Percentiles rank a stretch among this genome's conserved stretches.
phyloP scores from a whole-genome alignment of 208 protist species.

The Naegleria lovaniensis region DNA sequence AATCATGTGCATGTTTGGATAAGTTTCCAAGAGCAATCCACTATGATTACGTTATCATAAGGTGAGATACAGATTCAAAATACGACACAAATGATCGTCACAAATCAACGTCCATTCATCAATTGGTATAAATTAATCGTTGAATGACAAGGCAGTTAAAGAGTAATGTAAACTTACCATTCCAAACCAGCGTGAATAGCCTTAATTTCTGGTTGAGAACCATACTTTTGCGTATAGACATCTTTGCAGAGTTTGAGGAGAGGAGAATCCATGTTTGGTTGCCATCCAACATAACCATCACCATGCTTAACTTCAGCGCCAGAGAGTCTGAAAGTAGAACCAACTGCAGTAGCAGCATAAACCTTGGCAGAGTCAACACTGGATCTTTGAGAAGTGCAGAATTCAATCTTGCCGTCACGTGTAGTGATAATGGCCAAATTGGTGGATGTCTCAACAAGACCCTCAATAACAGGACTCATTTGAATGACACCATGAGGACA shows the following conservation, averaged over 20 bases:
- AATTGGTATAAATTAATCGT: too few relatives aligned
- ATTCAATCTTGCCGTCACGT: not conserved
- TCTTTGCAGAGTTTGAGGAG: not conserved
- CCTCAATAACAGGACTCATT: constrained; percentile 29
- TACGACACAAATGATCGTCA: too few relatives aligned
- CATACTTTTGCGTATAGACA: not conserved
- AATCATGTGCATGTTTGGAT: constrained; percentile 30
- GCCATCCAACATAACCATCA: constrained; percentile 24
- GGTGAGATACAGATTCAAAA: too few relatives aligned
- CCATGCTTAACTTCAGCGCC: not conserved
- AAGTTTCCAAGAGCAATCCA: constrained; percentile 1
- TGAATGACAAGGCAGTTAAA: too few relatives aligned
- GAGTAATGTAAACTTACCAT: not conserved
- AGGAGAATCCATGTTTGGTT: constrained; percentile 18
- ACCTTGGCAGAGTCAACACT: not conserved
- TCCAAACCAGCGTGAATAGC: constrained; percentile 33
- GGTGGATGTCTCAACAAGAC: constrained; percentile 31
- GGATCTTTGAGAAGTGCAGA: not conserved
- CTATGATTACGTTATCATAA: too few relatives aligned
- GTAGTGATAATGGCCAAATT: constrained; percentile 2
- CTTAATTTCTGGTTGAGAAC: not conserved
- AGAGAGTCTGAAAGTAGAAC: not conserved
- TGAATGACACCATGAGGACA: constrained; percentile 35
- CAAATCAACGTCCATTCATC: too few relatives aligned
- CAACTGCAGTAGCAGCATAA: not conserved